Conservation (phyloP, 441 rosid species). For the Adansonia madagascariensis region DNA sequence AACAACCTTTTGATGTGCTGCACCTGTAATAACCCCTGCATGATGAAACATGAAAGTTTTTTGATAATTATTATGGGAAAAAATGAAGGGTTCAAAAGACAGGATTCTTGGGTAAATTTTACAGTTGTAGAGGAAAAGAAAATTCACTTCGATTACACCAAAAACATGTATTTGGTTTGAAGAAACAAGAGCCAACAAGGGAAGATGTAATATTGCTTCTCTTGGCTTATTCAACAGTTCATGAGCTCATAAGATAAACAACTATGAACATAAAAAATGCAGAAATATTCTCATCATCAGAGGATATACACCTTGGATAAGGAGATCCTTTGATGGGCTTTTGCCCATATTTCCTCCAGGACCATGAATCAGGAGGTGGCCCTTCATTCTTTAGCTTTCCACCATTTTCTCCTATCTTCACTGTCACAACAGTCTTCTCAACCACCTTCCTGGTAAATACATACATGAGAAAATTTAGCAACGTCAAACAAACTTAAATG, state of each 20-base stretch:
- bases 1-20: constrained; percentile 76
- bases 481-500: neutral
- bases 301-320: constrained; percentile 44
- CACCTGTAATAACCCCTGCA: constrained; percentile 75
- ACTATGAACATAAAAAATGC: neutral
- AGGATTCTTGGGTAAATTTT: neutral
- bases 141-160: neutral
- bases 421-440: constrained; percentile 61
- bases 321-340: constrained; percentile 64
- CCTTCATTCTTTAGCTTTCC: constrained; percentile 66
- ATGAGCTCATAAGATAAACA: neutral
- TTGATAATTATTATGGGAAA: neutral
- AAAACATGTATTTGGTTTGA: neutral
- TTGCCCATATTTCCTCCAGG: constrained; percentile 65
- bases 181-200: neutral
- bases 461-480: neutral
- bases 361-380: constrained; percentile 63
- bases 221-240: neutral
- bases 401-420: constrained; percentile 46
- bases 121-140: neutral
- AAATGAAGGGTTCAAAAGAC: neutral
- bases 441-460: constrained; percentile 49
- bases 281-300: neutral
- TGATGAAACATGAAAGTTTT: constrained; percentile 1
- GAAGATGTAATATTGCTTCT: neutral